Conservation (phyloP, 495 filamentous ascomycete genomes). For the Neohortaea acidophila region DNA sequence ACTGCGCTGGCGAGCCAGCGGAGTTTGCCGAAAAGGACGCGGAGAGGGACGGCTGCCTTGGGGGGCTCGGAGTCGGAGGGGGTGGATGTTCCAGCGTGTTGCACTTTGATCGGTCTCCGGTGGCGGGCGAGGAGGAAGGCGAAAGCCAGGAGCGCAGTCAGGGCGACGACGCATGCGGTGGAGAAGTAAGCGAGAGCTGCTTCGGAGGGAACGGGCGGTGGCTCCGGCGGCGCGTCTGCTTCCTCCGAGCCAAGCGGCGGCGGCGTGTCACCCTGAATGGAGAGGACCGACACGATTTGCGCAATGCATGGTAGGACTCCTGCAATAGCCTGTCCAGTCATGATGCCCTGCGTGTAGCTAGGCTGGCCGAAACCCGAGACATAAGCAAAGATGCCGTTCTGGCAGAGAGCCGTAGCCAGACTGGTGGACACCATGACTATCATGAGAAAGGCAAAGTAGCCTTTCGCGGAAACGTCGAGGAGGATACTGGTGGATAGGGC, state of each 20-base stretch:
- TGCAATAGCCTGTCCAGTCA: conserved; percentile 85
- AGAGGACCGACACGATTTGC: conserved; percentile 68
- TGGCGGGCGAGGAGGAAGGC: conserved; percentile 40
- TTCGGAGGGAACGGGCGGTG: conserved; percentile 34
- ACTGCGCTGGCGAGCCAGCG: conserved; percentile 54
- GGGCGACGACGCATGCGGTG: conserved; percentile 57
- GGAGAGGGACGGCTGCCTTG: conserved; percentile 48
- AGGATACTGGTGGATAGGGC: conserved; percentile 63
- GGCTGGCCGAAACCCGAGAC: conserved; percentile 67
- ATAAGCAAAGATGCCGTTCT: conserved; percentile 91
- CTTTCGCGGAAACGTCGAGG: conserved; percentile 38
- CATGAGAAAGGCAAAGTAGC: conserved; percentile 72
- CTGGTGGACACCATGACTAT: conserved; percentile 65
- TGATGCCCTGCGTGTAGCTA: conserved; percentile 88
- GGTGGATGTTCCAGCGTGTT: conserved; percentile 8
- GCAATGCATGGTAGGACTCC: conserved; percentile 81
- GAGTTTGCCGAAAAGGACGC: conserved; percentile 54
- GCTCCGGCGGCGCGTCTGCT: conserved; percentile 5
- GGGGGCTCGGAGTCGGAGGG: conserved; percentile 32
- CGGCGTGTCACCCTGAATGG: conserved; percentile 37
- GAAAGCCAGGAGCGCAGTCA: conserved; percentile 43
- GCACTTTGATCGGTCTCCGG: conserved; percentile 21
- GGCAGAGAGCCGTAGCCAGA: conserved; percentile 66
- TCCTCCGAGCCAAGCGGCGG: no score
- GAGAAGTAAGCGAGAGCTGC: conserved; percentile 86